These are phyloP conservation scores for Hymenoscyphus scutula DNA, from an alignment of 2,329 filamentous ascomycete species.

Conservation along the genomic window DNA sequence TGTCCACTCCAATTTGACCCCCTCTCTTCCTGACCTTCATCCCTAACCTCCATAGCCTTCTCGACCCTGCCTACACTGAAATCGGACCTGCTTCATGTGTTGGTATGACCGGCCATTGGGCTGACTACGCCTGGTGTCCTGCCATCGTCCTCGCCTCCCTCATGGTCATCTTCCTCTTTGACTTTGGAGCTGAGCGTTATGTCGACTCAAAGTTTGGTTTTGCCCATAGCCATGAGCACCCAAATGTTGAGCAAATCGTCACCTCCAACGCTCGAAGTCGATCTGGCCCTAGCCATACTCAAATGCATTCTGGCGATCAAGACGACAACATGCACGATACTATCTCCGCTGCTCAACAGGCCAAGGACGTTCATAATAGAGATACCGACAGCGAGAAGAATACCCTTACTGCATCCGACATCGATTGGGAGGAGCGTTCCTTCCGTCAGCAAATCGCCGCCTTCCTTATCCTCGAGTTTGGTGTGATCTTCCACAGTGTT, in stretches of 20 bases:
- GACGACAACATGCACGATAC: not conserved
- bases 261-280: conserved; percentile 11
- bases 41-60: conserved; percentile 41
- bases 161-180: conserved; percentile 55
- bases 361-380: conserved; percentile 14
- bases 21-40: conserved; percentile 34
- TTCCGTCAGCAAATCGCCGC: conserved; percentile 46
- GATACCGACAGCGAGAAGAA: conserved; percentile 21
- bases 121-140: conserved; percentile 32
- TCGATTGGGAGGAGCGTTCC: conserved; percentile 31
- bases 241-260: conserved; percentile 29
- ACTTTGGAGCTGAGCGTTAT: conserved; percentile 55
- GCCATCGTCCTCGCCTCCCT: conserved; percentile 54
- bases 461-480: conserved; percentile 41
- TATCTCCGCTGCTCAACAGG: conserved; percentile 25
- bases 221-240: conserved; percentile 18
- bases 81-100: conserved; percentile 50
- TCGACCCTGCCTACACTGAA: conserved; percentile 44
- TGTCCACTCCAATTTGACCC: conserved; percentile 39
- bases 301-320: conserved; percentile 43
- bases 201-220: conserved; percentile 37
- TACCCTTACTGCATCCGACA: conserved; percentile 5
- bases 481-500: conserved; percentile 62
- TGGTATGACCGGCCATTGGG: conserved; percentile 50
- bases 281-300: conserved; percentile 36